A percentile compares a stretch with the other conserved stretches of the same genome.
phyloP scores from a whole-genome alignment of 768 basidiomycete genomes.

The Russula brevipes region DNA sequence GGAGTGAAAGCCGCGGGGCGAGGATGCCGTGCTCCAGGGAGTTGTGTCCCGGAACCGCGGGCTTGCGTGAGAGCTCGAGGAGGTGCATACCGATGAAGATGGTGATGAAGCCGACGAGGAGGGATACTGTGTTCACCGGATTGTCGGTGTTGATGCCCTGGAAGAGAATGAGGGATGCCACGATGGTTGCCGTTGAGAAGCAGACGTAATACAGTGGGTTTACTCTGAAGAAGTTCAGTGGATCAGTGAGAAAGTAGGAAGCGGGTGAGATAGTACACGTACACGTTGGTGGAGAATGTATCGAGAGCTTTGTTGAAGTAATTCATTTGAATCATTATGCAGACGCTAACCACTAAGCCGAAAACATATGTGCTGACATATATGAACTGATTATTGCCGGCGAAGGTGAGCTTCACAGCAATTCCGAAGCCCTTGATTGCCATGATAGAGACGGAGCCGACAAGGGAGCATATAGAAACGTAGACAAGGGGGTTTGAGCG shows the following conservation, averaged over 20 bases:
- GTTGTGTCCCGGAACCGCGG: constrained; percentile 46
- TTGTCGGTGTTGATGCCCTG: constrained; percentile 92
- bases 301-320: constrained; percentile 99
- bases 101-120: constrained; percentile 83
- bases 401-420: constrained; percentile 89
- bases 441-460: constrained; percentile 97
- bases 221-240: constrained; percentile 48
- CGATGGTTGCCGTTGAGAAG: constrained; percentile 88
- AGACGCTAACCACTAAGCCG: constrained; percentile 70
- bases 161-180: constrained; percentile 94
- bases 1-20: constrained; percentile 75
- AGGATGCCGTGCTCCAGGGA: constrained; percentile 62
- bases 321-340: constrained; percentile 91
- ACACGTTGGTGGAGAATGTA: constrained; percentile 97
- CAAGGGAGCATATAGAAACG: constrained; percentile 93
- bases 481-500: constrained; percentile 86
- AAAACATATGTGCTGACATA: constrained; percentile 97
- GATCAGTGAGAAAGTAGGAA: background rate
- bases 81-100: constrained; percentile 98
- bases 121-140: constrained; percentile 75
- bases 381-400: constrained; percentile 91
- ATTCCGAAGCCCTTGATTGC: constrained; percentile 98
- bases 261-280: constrained; percentile 34
- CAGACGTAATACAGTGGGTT: constrained; percentile 98
- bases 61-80: constrained; percentile 70